phyloP scores from a whole-genome alignment of 495 filamentous ascomycete genomes.

The Corynascus novoguineensis region DNA sequence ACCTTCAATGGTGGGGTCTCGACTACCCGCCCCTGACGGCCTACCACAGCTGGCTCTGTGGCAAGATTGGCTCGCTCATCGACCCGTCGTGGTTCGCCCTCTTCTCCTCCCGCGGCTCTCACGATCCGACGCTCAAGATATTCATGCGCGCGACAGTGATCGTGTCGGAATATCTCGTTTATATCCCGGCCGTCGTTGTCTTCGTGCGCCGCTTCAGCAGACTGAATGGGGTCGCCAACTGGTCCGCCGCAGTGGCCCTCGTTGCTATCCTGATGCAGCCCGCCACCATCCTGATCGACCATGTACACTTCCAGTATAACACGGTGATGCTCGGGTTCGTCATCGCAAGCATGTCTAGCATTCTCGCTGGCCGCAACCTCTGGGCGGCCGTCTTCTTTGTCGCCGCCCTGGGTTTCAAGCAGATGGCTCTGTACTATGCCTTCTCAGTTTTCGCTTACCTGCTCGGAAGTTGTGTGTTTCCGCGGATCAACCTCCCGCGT shows the following conservation, averaged over 20 bases:
- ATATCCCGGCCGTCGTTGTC: slow-evolving; percentile 76
- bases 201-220: slow-evolving; percentile 75
- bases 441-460: slow-evolving; percentile 89
- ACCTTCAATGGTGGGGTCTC: slow-evolving; percentile 93
- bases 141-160: slow-evolving; percentile 93
- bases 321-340: slow-evolving; percentile 94
- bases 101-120: slow-evolving; percentile 70
- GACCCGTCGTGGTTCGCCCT: slow-evolving; percentile 87
- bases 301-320: slow-evolving; percentile 99
- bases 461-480: slow-evolving; percentile 75
- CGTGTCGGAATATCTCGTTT: slow-evolving; percentile 82
- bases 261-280: slow-evolving; percentile 91
- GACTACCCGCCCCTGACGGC: slow-evolving; percentile 97
- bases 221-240: slow-evolving; percentile 60
- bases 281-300: slow-evolving; percentile 84
- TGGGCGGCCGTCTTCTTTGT: slow-evolving; percentile 95
- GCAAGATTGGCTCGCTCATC: slow-evolving; percentile 74
- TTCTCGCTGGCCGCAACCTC: slow-evolving; percentile 74
- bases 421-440: slow-evolving; percentile 97
- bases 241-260: slow-evolving; percentile 78
- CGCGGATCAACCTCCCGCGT: slow-evolving; percentile 60
- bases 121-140: slow-evolving; percentile 75
- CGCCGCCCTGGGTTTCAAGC: slow-evolving; percentile 88
- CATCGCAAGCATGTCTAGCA: slow-evolving; percentile 78
- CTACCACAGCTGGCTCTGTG: slow-evolving; percentile 92